Base-by-base conservation (phyloP, 2,329 filamentous ascomycete genomes). In the Helminthosporium solani region DNA sequence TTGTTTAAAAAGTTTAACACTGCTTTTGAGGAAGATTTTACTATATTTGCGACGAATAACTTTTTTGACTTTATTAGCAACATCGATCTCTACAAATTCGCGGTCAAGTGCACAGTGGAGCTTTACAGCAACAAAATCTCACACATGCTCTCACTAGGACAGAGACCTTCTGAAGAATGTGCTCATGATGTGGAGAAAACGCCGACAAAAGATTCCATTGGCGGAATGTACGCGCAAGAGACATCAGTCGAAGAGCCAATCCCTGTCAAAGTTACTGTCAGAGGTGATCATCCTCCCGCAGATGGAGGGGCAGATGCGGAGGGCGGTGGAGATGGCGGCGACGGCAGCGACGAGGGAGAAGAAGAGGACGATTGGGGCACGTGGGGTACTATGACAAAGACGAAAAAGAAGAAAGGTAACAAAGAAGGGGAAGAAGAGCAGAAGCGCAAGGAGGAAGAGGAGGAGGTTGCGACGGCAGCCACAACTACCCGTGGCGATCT, bases 391-490 rank as follows among this genome's bases (percentile, higher is more conserved):
- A 56, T 57, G 9, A 68, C 67, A 47, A 9, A 11, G 12, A 71
- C 71, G 51, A 73, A 72, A 53, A n/a, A n/a, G n/a, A n/a, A n/a
- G n/a, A 70, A 58, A 46, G 63, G 66, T 40, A 64, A 66, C 21
- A 64, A 70, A 47, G 62, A 70, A 46, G 68, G 70, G 48, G 68
- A 71, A 47, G 63, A 67, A 43, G 70, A 71, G 51, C 63, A 67
- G 42, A 66, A 66, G 49, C 62, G 61, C 47, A 58, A 61, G 33
- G 60, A 64, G 44, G 58, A 70, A 27, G 55, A 63, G 44, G 58
- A 67, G 30, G 61, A 61, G 20, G 56, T 61, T 40, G 60, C 57
- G 6, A 61, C 57, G n/a, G 60, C 54, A 18, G 56, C 59, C 23
- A 51, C 58, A 43, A 60, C 46, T 40, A 55, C 60, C 27, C 42